A percentile compares a stretch with the other conserved stretches of the same genome.
Conservation (phyloP, 495 filamentous ascomycete species). For the Parathielavia appendiculata region DNA sequence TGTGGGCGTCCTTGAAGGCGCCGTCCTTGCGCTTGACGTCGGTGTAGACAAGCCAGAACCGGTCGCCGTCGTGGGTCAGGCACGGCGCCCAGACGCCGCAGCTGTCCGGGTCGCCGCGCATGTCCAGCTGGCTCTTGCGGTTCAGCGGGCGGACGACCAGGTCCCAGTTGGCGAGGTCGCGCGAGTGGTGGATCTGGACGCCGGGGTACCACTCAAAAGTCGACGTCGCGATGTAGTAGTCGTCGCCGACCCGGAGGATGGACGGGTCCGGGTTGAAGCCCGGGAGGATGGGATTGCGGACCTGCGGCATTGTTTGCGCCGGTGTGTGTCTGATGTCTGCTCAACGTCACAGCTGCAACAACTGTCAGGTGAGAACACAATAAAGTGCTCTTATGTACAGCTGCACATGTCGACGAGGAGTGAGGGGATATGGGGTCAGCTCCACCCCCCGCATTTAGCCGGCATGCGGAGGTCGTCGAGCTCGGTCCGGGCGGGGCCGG, state of each 20-base stretch:
- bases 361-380: not conserved
- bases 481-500: conserved; percentile 7
- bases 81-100: conserved; percentile 63
- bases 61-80: conserved; percentile 52
- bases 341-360: not conserved
- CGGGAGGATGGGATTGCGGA: conserved; percentile 57
- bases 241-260: conserved; percentile 49
- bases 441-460: conserved; percentile 31
- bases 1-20: conserved; percentile 51
- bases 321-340: not conserved
- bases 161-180: conserved; percentile 54
- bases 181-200: conserved; percentile 55
- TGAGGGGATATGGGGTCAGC: conserved; percentile 10
- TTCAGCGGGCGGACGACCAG: conserved; percentile 55
- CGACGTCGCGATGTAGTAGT: conserved; percentile 60
- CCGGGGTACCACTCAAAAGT: conserved; percentile 61
- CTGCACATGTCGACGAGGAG: not conserved
- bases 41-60: conserved; percentile 54
- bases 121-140: conserved; percentile 55
- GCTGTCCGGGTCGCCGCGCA: conserved; percentile 53
- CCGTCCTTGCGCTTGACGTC: conserved; percentile 55
- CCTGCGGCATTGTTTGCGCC: conserved; percentile 35
- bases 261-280: conserved; percentile 62
- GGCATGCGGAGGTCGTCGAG: conserved; percentile 1
- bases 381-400: not conserved